Evolutionary conservation across 257 asterid species (phyloP), one percentile per base, ranked within the genome.

Genomic region (Jacaranda copaia): DNA sequence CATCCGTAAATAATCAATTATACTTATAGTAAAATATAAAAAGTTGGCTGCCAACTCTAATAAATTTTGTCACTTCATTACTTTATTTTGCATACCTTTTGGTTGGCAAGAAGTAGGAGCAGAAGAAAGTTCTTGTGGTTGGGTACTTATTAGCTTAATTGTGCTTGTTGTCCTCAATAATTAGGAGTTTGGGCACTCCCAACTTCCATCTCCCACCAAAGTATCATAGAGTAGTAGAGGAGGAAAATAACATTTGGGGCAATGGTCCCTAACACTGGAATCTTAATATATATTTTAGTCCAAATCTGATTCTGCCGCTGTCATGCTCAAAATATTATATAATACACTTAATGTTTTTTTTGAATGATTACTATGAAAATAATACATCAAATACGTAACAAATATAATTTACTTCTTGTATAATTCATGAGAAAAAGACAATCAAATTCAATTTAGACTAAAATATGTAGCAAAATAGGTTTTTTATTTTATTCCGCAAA

Each of bases 81-180:
- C 36, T 55, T 53, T 5, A 56, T 36, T 40, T 76, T 55, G 80
- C 74, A 19, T 19, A 53, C 6, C 8, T 5, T 5, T 65, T 55
- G 19, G 58, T 55, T 53, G 80, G 68, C 55, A 55, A 51, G n/a
- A 43, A 15, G 20, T 3, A 14, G 36, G 52, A 39, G 70, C 39
- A 6, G 74, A 66, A 39, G 59, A 68, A 55, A 39, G 53, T 40
- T 38, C 25, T 42, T n/a, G 59, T 9, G 36, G 57, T 66, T 42
- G 74, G 68, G 52, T 59, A 19, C 15, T 51, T 16, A 18, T 60
- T 62, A 70, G 51, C 38, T 52, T 52, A 9, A 53, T 53, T 70
- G 73, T 45, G 45, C 19, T 18, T 59, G 53, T 58, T 16, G 51
- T 60, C 63, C 18, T 72, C 52, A 76, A 68, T 68, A 25, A 56